These are phyloP conservation scores for Pleurotus giganteus DNA, from an alignment of 768 basidiomycete species.

Conservation along the genomic window DNA sequence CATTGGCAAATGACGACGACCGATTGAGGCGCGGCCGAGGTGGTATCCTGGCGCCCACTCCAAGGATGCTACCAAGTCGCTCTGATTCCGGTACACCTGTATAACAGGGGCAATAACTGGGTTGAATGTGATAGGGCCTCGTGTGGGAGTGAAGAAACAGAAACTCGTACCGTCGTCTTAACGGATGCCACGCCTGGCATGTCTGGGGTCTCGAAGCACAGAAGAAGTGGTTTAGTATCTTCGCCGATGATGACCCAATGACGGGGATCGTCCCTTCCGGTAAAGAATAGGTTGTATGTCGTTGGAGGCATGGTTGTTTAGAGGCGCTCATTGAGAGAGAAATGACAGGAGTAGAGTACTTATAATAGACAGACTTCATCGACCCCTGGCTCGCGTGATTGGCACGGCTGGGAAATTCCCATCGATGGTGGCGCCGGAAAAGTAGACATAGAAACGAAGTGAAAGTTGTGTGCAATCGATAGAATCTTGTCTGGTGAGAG, in stretches of 20 bases:
- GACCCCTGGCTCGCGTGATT: constrained; percentile 49
- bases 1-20: constrained; percentile 56
- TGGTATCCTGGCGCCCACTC: constrained; percentile 54
- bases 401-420: constrained; percentile 46
- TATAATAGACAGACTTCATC: constrained; percentile 42
- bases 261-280: constrained; percentile 67
- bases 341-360: constrained; percentile 29
- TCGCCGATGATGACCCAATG: constrained; percentile 68
- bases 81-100: constrained; percentile 46
- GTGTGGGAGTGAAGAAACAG: constrained; percentile 12
- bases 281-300: constrained; percentile 64
- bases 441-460: constrained; percentile 26
- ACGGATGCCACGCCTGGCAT: constrained; percentile 38
- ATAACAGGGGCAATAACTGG: constrained; percentile 10
- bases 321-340: constrained; percentile 26
- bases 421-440: constrained; percentile 49
- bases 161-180: constrained; percentile 43
- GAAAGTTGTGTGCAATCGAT: not conserved
- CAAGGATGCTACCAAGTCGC: constrained; percentile 45
- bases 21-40: constrained; percentile 55
- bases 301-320: constrained; percentile 32
- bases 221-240: constrained; percentile 55
- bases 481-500: not conserved
- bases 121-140: constrained; percentile 10
- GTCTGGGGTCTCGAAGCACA: constrained; percentile 63